A percentile compares a stretch with the other conserved stretches of the same genome.
phyloP scores from a whole-genome alignment of 495 filamentous ascomycete genomes.

The Xylaria acuta region DNA sequence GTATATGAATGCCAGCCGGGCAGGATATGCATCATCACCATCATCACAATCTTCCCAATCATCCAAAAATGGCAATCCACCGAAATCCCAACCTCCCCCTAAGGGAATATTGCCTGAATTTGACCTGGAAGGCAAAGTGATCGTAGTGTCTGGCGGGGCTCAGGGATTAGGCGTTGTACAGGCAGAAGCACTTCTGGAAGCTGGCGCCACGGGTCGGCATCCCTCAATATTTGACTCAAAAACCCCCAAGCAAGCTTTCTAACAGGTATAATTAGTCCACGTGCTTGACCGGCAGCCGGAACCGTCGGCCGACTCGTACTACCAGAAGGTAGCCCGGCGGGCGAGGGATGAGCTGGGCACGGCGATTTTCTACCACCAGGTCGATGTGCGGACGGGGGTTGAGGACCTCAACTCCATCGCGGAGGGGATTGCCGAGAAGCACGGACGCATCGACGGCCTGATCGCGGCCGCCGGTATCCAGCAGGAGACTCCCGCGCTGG shows the following conservation, averaged over 20 bases:
- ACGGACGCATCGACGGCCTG: constrained; percentile 79
- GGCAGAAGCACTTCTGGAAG: constrained; percentile 80
- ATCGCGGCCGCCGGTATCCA: constrained; percentile 84
- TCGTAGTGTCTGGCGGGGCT: constrained; percentile 79
- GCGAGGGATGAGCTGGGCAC: constrained; percentile 71
- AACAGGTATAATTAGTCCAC: constrained; percentile 53
- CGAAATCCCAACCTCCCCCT: constrained; percentile 6
- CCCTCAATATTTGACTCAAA: not conserved
- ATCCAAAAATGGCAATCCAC: constrained; percentile 19
- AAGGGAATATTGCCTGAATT: constrained; percentile 71
- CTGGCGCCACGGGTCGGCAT: constrained; percentile 66
- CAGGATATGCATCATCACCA: constrained; percentile 15
- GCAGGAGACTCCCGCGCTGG: constrained; percentile 72
- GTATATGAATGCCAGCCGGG: constrained; percentile 20
- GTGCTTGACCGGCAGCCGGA: constrained; percentile 59
- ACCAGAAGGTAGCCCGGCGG: constrained; percentile 66
- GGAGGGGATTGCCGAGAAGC: constrained; percentile 68
- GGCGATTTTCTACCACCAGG: constrained; percentile 75
- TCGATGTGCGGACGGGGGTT: constrained; percentile 80
- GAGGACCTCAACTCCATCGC: constrained; percentile 70
- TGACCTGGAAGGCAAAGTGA: constrained; percentile 75
- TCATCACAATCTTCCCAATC: constrained; percentile 27
- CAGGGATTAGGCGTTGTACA: constrained; percentile 81
- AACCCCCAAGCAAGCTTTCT: constrained; percentile 11
- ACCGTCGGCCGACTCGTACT: constrained; percentile 51